Conservation (phyloP, 768 basidiomycete species). For the Pisolithus orientalis region DNA sequence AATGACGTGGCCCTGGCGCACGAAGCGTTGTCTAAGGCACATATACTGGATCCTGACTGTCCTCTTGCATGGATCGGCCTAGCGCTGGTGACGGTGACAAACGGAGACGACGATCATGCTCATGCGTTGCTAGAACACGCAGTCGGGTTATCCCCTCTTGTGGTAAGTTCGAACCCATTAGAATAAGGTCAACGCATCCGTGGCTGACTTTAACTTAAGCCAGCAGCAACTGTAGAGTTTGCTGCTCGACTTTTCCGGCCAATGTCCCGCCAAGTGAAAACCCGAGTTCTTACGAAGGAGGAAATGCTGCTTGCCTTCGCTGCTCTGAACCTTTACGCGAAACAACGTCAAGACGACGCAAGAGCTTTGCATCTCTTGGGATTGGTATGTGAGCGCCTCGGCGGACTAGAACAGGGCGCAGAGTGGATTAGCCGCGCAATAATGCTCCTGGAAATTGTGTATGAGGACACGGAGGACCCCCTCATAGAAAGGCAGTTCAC, state of each 20-base stretch:
- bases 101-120: conserved; percentile 57
- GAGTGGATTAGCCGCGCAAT: conserved; percentile 58
- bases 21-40: conserved; percentile 81
- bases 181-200: background rate
- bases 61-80: conserved; percentile 89
- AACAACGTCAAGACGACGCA: conserved; percentile 60
- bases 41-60: conserved; percentile 88
- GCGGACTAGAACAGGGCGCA: conserved; percentile 57
- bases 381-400: conserved; percentile 80
- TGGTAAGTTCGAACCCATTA: conserved; percentile 40
- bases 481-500: conserved; percentile 72
- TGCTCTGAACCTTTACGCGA: conserved; percentile 69
- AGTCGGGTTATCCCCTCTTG: conserved; percentile 46
- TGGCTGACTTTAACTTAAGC: conserved; percentile 36
- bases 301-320: conserved; percentile 74
- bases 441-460: conserved; percentile 70
- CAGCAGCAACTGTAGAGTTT: conserved; percentile 76
- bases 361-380: conserved; percentile 78
- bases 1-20: conserved; percentile 78
- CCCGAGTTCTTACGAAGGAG: conserved; percentile 28
- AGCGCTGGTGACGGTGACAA: conserved; percentile 57
- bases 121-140: conserved; percentile 70
- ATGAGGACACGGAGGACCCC: conserved; percentile 82
- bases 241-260: conserved; percentile 52
- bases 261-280: conserved; percentile 19